Base-by-base conservation (phyloP, 768 basidiomycete species). In the Mycena galericulata region DNA sequence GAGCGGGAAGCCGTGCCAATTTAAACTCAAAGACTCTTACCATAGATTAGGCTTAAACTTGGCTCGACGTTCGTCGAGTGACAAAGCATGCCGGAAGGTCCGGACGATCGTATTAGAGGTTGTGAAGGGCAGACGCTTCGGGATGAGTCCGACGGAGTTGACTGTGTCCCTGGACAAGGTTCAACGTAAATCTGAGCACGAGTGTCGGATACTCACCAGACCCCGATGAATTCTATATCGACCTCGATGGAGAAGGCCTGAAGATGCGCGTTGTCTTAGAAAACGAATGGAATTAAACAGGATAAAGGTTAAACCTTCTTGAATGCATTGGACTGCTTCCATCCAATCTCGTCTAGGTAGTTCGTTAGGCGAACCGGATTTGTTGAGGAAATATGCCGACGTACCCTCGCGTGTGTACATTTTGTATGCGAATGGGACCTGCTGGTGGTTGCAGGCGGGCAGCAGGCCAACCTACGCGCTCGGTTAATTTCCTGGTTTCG, bases 401-500 rank as follows among this genome's bases (percentile, higher is more conserved):
- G 8, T 36, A 36, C 34, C 34, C n/a, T 56, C 27, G 10, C 22
- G 15, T 8, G 55, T 41, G 26, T 56, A 56, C 55, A 56, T 56
- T 46, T 59, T 43, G 40, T 60, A 61, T 4, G 50, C 51, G 49
- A 63, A 65, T 3, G 45, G 63, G 29, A 69, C 4, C 49, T 51
- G 51, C 34, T 68, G 67, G 20, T 62, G 56, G 72, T 91, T 90
- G 68, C 83, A 84, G 34, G 74, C 82, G 0, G 87, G 84, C 3
- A 91, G 82, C 2, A 92, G 75, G 24, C 90, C 90, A 51, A 90
- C 85, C 76, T 78, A 41, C 20, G 6, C n/a, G n/a, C n/a, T n/a
- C n/a, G n/a, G n/a, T n/a, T n/a, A n/a, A n/a, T n/a, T n/a, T 18
- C n/a, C n/a, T 24, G 9, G n/a, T 26, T 51, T 29, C 11, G n/a